Evolutionary conservation across 2,329 filamentous ascomycete genomes (phyloP).

Genomic region (Sporothrix pallida): DNA sequence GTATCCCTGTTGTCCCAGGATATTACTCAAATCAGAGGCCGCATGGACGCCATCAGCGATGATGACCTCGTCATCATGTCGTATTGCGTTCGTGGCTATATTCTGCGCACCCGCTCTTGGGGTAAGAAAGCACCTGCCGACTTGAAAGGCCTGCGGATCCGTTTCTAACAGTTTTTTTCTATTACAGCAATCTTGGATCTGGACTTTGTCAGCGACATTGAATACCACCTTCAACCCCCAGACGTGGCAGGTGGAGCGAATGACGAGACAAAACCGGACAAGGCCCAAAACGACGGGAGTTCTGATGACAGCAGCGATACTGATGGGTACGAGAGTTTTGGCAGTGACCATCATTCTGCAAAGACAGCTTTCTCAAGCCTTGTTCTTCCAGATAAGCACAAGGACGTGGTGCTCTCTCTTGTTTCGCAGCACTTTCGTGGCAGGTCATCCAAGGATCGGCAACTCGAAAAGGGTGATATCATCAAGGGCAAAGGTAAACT

Average conservation of each 20-base stretch:
- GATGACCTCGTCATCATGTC: constrained; percentile 13
- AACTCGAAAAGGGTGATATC: constrained; percentile 35
- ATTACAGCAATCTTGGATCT: neutral
- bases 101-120: constrained; percentile 6
- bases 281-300: neutral
- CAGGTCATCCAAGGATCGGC: constrained; percentile 37
- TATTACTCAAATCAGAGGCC: neutral
- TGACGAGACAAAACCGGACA: neutral
- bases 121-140: neutral
- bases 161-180: neutral
- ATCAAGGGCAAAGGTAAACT: constrained; percentile 20
- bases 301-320: neutral
- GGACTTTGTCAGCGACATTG: neutral
- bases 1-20: neutral
- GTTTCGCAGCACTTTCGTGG: constrained; percentile 38
- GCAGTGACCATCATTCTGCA: neutral
- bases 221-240: neutral
- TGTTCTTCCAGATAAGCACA: neutral
- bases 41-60: neutral
- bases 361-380: neutral
- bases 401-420: constrained; percentile 32
- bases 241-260: neutral
- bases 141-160: neutral
- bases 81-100: neutral
- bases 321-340: neutral